Evolutionary conservation across 306 rosid genomes (phyloP).

Genomic region (Rosa chinensis): DNA sequence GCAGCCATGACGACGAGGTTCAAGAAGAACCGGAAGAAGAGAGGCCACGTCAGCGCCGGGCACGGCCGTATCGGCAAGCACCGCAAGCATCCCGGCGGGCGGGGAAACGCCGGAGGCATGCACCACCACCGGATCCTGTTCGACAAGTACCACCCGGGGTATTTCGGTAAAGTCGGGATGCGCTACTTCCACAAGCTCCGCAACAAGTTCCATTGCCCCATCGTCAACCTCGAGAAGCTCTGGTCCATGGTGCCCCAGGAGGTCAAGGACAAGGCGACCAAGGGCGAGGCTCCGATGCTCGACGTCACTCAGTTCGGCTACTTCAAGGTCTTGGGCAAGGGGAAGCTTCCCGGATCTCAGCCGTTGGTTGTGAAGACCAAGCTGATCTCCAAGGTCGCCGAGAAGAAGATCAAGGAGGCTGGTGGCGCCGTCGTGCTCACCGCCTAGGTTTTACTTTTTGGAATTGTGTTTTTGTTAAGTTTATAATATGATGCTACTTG

Average conservation of each 20-base stretch:
- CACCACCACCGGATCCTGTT: constrained; percentile 32
- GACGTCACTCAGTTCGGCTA: constrained; percentile 23
- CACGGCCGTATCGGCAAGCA: constrained; percentile 28
- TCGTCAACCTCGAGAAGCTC: constrained; percentile 25
- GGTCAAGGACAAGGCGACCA: constrained; percentile 24
- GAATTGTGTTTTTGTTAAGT: neutral
- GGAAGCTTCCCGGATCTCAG: constrained; percentile 1
- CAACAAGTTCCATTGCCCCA: constrained; percentile 25
- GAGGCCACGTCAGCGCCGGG: constrained; percentile 24
- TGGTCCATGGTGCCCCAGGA: constrained; percentile 28
- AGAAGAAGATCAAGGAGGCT: constrained; percentile 31
- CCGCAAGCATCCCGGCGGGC: constrained; percentile 28
- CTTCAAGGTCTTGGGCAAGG: constrained; percentile 26
- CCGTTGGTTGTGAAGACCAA: constrained; percentile 26
- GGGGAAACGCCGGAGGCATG: constrained; percentile 29
- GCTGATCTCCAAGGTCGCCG: constrained; percentile 19
- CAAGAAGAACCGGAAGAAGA: constrained; percentile 26
- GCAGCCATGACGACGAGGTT: constrained; percentile 19
- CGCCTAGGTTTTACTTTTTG: neutral
- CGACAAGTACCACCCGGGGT: constrained; percentile 29
- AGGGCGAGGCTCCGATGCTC: constrained; percentile 12
- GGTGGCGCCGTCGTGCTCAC: constrained; percentile 25
- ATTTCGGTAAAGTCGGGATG: constrained; percentile 27
- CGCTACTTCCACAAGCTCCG: constrained; percentile 27
- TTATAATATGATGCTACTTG: neutral